Evolutionary conservation across 2,329 filamentous ascomycete genomes (phyloP).

Genomic region (Verticillium nubilum): DNA sequence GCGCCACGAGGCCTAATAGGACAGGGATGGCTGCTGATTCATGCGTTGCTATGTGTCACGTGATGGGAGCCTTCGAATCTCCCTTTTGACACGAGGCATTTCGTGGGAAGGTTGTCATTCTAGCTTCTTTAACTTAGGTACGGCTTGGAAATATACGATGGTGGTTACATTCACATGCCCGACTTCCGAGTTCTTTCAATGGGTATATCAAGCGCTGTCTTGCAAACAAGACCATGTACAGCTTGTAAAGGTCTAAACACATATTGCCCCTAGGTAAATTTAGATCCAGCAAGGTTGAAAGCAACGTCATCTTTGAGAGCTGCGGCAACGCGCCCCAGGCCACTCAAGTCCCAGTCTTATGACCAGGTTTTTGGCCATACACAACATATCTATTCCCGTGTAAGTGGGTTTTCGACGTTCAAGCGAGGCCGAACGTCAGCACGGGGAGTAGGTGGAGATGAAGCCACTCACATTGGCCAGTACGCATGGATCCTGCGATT

Average conservation of each 20-base stretch:
- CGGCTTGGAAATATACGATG: too few relatives aligned
- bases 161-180: too few relatives aligned
- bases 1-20: background rate
- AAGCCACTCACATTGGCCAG: slow-evolving; percentile 6
- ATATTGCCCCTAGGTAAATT: too few relatives aligned
- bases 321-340: background rate
- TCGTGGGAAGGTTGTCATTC: too few relatives aligned
- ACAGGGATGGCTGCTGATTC: background rate
- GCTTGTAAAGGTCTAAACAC: too few relatives aligned
- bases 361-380: background rate
- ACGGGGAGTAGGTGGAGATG: background rate
- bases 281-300: too few relatives aligned
- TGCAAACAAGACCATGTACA: too few relatives aligned
- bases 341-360: background rate
- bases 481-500: slow-evolving; percentile 18
- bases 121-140: too few relatives aligned
- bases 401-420: background rate
- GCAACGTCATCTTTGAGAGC: too few relatives aligned
- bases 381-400: background rate
- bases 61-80: background rate
- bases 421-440: background rate
- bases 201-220: too few relatives aligned
- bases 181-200: too few relatives aligned
- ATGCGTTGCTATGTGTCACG: background rate
- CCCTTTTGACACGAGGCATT: too few relatives aligned